Base-by-base conservation (phyloP, 1,139 yeast species). In the Suhomyces chickasaworum region DNA sequence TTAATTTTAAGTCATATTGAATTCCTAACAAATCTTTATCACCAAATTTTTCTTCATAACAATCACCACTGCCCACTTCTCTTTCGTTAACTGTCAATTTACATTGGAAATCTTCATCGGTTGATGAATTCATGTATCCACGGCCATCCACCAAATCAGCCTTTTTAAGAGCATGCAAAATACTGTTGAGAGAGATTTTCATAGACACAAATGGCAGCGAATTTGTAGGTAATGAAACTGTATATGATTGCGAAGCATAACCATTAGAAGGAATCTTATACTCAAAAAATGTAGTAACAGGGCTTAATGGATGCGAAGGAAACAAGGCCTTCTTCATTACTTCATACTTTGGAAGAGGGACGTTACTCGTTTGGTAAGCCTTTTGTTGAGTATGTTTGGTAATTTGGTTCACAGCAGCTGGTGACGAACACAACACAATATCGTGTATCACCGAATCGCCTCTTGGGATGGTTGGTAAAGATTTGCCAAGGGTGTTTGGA, bases 1-100 rank as follows among this genome's bases (percentile, higher is more conserved):
- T 69, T 51, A 79, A 65, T 57, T 78, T 79, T 44, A 79, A 55
- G 46, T 79, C 83, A 53, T 77, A 78, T 44, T 70, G 69, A 21
- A 78, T 64, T 4, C 69, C 69, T 36, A 78, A 61, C 27, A 53
- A 50, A 12, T 54, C 51, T 16, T 43, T 41, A 2, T 45, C 42
- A 8, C 30, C 38, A 9, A 45, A 43, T 10, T 68, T 66, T 42
- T 75, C 67, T 58, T 73, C 68, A 50, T 63, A 50, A 59, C 74
- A 55, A 60, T 78, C 68, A 41, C 70, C 60, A 45, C 76, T 63
- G 16, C 65, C 63, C 1, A 78, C 76, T 46, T 73, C 77, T 41
- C 77, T 81, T 18, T 78, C 81, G 54, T 80, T 80, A 15, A 79
- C 77, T 7, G 62, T 64, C 42, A 80, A 61, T 31, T 64, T 66